Evolutionary conservation across 192 early-diverging fungal genomes (phyloP), one percentile per base, ranked within the genome.

Genomic region (Linderina pennispora): DNA sequence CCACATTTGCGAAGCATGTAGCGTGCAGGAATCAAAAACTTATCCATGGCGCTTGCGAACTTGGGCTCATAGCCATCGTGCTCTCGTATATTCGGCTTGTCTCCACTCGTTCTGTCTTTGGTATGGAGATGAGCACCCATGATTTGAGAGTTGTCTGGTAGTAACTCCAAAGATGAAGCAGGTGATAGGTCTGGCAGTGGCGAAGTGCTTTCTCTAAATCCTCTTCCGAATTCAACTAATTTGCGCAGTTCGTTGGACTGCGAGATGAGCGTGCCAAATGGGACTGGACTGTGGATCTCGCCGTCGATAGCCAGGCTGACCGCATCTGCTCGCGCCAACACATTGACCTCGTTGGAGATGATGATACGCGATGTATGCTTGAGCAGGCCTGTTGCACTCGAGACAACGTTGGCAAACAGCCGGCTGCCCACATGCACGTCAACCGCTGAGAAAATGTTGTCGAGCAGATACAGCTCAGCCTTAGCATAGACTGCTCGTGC

Each of bases 401-500:
- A 75, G 45, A 97, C 45, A 31, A 87, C 85, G 43, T 63, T 18
- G 7, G 75, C 69, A 19, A 84, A 67, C 3, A 84, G 40, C 3
- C 62, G 62, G 16, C 63, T 72, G 13, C 62, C 64, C 3, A 84
- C 82, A 23, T 71, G 61, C 1, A 74, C 80, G 41, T 81, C 82
- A 0, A 84, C 82, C 7, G 86, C 80, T 1, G 80, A 62, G 36
- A 88, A 47, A 1, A 83, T 65, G 36, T 87, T 80, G 48, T 88
- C 87, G 0, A 94, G 53, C 10, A 92, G 58, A 4, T 82, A 73
- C 26, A 91, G 79, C 15, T 87, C 83, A 8, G 82, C 65, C 67
- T 64, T 61, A 6, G 59, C 56, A 61, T 95, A 92, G 0, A 88
- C 74, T 2, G 84, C 74, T 8, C 94, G 80, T 0, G 86, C 86